A percentile compares a stretch with the other conserved stretches of the same genome.
phyloP scores from a whole-genome alignment of 179 eudicot species.

The Pouteria campechiana region DNA sequence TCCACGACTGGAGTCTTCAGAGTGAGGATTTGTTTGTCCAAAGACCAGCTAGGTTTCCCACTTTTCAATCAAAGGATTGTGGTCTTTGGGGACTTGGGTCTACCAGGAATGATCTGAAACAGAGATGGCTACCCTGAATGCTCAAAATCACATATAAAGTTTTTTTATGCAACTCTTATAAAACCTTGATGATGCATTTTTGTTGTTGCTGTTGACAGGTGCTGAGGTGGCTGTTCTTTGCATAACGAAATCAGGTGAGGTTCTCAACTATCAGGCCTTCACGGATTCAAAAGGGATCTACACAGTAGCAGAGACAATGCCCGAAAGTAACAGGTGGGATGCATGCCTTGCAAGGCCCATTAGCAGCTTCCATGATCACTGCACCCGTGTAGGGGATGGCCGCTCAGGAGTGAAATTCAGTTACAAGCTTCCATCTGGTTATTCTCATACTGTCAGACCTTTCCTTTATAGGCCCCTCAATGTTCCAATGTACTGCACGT shows the following conservation, averaged over 20 bases:
- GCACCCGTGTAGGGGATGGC: constrained; percentile 46
- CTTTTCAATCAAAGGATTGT: too few relatives aligned
- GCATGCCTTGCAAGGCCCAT: constrained; percentile 92
- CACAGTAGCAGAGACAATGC: constrained; percentile 94
- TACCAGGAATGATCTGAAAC: too few relatives aligned
- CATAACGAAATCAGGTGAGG: constrained; percentile 94
- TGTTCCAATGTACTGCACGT: constrained; percentile 56
- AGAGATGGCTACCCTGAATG: too few relatives aligned
- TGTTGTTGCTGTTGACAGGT: too few relatives aligned
- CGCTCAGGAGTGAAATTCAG: constrained; percentile 74
- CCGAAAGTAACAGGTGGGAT: constrained; percentile 92
- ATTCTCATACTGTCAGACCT: constrained; percentile 62
- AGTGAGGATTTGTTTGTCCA: too few relatives aligned
- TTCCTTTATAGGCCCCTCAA: constrained; percentile 56
- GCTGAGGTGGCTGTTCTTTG: constrained; percentile 98
- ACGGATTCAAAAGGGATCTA: constrained; percentile 81
- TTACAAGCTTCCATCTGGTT: constrained; percentile 67
- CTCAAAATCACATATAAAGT: too few relatives aligned
- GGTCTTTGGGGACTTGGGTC: too few relatives aligned
- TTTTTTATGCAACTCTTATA: too few relatives aligned
- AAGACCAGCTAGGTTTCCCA: too few relatives aligned
- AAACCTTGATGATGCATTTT: too few relatives aligned
- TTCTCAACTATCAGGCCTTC: constrained; percentile 90
- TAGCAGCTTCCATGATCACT: constrained; percentile 86
- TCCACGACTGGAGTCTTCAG: too few relatives aligned